These are phyloP conservation scores for Scytalidium lignicola DNA, from an alignment of 2,329 filamentous ascomycete genomes.

Conservation along the genomic window DNA sequence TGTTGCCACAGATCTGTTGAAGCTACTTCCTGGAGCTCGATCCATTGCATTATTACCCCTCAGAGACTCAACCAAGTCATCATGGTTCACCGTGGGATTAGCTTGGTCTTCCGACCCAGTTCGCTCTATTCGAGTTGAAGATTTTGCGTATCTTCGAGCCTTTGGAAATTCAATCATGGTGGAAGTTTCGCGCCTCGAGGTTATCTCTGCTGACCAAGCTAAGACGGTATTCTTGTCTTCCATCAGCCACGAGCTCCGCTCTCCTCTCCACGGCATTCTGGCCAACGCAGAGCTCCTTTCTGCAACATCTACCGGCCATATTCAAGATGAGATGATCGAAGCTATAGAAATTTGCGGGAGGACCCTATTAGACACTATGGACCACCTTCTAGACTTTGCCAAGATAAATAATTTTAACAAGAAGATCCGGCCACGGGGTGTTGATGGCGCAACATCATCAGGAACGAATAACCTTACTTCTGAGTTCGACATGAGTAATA, in stretches of 20 bases:
- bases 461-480: neutral
- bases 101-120: constrained; percentile 39
- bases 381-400: constrained; percentile 38
- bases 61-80: constrained; percentile 38
- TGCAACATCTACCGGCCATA: constrained; percentile 38
- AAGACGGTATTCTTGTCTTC: constrained; percentile 55
- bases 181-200: constrained; percentile 45
- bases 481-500: constrained; percentile 13
- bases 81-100: constrained; percentile 44
- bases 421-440: constrained; percentile 1
- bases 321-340: constrained; percentile 40
- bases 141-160: constrained; percentile 41
- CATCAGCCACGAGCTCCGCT: constrained; percentile 56
- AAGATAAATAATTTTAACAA: constrained; percentile 11
- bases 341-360: constrained; percentile 44
- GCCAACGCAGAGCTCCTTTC: constrained; percentile 45
- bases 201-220: constrained; percentile 29
- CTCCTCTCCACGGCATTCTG: constrained; percentile 55
- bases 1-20: neutral
- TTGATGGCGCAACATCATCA: neutral
- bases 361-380: constrained; percentile 46
- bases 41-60: constrained; percentile 42
- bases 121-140: constrained; percentile 37
- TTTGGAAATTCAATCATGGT: constrained; percentile 52
- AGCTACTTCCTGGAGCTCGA: constrained; percentile 35